phyloP scores from a whole-genome alignment of 768 basidiomycete genomes.

The Pulveroboletus sp. region DNA sequence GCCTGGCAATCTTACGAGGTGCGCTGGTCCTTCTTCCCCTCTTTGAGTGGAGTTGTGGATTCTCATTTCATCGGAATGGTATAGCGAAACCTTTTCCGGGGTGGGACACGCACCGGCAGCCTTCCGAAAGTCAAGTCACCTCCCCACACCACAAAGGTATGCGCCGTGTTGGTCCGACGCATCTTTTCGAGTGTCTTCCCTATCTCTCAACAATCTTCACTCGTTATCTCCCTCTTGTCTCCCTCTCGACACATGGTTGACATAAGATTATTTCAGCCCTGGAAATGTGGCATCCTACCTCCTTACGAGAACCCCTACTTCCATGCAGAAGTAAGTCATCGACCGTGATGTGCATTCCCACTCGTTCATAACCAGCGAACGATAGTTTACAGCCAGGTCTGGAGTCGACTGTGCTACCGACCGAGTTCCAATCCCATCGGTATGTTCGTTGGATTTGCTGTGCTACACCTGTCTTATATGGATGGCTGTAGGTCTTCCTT shows the following conservation, averaged over 20 bases:
- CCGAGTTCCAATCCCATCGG: slow-evolving; percentile 20
- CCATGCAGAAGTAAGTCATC: slow-evolving; percentile 17
- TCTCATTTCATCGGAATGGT: background rate
- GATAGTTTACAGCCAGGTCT: slow-evolving; percentile 6
- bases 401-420: slow-evolving; percentile 16
- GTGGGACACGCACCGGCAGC: background rate
- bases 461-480: background rate
- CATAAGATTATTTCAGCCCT: slow-evolving; percentile 26
- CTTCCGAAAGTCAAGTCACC: slow-evolving; percentile 19
- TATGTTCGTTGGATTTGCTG: slow-evolving; percentile 11
- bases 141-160: slow-evolving; percentile 31
- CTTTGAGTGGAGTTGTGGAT: background rate
- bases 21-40: background rate
- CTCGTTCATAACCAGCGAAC: background rate
- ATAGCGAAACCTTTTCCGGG: slow-evolving; percentile 9
- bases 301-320: slow-evolving; percentile 13
- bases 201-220: background rate
- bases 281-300: slow-evolving; percentile 31
- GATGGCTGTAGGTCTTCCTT: slow-evolving; percentile 14
- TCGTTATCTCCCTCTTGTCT: background rate
- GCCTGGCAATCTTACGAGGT: slow-evolving; percentile 12
- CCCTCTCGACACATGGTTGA: slow-evolving; percentile 7
- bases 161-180: background rate
- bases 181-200: background rate
- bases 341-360: background rate